These are phyloP conservation scores for Cordyceps pruinosa DNA, from an alignment of 2,329 filamentous ascomycete species.

Conservation along the genomic window DNA sequence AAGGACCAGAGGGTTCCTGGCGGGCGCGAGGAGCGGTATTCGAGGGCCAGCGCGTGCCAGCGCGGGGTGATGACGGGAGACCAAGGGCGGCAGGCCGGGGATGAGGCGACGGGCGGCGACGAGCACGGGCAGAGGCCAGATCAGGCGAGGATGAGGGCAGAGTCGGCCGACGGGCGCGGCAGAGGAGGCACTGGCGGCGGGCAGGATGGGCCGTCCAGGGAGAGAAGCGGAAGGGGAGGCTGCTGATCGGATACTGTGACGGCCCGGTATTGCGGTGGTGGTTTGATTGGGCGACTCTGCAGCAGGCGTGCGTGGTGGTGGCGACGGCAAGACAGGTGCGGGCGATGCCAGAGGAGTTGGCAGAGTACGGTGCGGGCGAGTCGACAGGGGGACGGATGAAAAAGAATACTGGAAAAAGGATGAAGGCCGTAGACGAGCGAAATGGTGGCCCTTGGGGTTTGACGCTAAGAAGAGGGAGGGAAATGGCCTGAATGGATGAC, in stretches of 20 bases:
- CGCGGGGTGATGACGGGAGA: neutral
- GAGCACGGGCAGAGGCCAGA: neutral
- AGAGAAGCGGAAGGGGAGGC: neutral
- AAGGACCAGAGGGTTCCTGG: neutral
- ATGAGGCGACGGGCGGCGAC: neutral
- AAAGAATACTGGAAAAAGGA: too few relatives aligned
- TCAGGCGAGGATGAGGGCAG: neutral
- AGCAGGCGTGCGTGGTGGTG: neutral
- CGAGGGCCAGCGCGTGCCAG: neutral
- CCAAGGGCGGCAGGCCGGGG: neutral
- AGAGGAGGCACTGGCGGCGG: neutral
- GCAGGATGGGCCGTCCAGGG: neutral
- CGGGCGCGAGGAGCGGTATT: neutral
- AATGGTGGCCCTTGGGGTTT: neutral
- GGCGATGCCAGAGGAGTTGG: neutral
- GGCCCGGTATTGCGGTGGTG: neutral
- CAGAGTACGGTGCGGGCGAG: neutral
- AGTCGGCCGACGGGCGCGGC: neutral
- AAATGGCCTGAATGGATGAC: neutral
- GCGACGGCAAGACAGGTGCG: neutral
- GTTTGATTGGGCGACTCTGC: conserved; percentile 5
- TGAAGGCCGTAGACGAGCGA: neutral
- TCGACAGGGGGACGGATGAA: neutral
- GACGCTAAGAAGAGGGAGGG: neutral
- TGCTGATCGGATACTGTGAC: neutral